phyloP scores from a whole-genome alignment of 1,284 basidiomycete species.

The Coniferiporia sulphurascens region DNA sequence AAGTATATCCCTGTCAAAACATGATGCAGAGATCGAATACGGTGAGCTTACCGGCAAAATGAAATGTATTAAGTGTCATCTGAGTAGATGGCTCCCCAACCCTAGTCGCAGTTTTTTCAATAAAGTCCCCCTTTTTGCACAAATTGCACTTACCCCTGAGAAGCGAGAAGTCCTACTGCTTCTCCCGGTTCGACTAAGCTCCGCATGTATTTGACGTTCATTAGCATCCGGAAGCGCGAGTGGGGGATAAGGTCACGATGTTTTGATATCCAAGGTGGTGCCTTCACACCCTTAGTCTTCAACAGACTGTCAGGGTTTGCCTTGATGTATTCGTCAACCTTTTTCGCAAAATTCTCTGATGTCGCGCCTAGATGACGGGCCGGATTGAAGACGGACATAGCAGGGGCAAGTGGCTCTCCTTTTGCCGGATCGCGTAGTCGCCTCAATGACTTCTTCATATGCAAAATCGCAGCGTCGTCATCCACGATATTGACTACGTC shows the following conservation, averaged over 20 bases:
- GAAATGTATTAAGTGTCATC: constrained; percentile 99
- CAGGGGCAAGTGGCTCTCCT: constrained; percentile 62
- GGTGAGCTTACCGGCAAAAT: constrained; percentile 78
- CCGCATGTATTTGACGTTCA: constrained; percentile 89
- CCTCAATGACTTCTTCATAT: constrained; percentile 94
- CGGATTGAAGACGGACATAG: constrained; percentile 76
- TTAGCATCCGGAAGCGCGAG: constrained; percentile 71
- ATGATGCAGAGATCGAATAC: constrained; percentile 2
- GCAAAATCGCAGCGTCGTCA: constrained; percentile 60
- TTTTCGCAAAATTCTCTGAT: constrained; percentile 87
- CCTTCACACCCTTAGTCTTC: constrained; percentile 48
- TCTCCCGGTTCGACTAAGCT: constrained; percentile 96
- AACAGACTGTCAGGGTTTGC: constrained; percentile 77
- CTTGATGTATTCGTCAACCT: constrained; percentile 78
- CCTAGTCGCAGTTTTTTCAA: constrained; percentile 37
- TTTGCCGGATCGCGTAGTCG: constrained; percentile 45
- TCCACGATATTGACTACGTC: constrained; percentile 60
- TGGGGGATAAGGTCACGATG: constrained; percentile 49
- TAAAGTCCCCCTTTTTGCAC: constrained; percentile 9
- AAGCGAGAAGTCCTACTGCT: constrained; percentile 95
- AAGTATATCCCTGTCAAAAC: constrained; percentile 14
- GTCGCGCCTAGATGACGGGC: constrained; percentile 83
- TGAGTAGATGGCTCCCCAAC: constrained; percentile 99
- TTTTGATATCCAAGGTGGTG: constrained; percentile 34
- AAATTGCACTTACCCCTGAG: constrained; percentile 74